Evolutionary conservation across 2,329 filamentous ascomycete genomes (phyloP).

Genomic region (Ceratocystis colombiana): DNA sequence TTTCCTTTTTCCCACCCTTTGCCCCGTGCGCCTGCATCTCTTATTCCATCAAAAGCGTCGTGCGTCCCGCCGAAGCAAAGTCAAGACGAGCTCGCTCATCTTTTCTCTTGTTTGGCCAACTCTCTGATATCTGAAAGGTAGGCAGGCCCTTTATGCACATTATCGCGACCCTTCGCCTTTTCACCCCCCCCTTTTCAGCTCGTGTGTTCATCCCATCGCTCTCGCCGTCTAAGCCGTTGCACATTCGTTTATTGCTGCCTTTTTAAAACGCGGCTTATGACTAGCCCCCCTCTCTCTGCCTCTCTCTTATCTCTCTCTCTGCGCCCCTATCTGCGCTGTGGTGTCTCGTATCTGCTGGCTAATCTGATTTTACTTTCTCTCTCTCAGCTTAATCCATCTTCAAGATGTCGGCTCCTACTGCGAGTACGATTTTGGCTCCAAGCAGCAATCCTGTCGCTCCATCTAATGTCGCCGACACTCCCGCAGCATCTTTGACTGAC

Average conservation of each 20-base stretch:
- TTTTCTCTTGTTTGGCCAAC: conserved; percentile 8
- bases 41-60: conserved; percentile 21
- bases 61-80: conserved; percentile 22
- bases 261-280: background rate
- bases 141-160: too few relatives aligned
- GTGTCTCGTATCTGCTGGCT: background rate
- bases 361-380: background rate
- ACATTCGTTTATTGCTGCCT: background rate
- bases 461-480: conserved; percentile 15
- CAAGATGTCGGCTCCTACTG: conserved; percentile 18
- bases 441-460: conserved; percentile 19
- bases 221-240: background rate
- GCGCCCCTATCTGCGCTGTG: background rate
- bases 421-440: conserved; percentile 20
- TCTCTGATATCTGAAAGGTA: conserved; percentile 13
- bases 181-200: background rate
- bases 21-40: background rate
- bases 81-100: background rate
- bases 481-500: conserved; percentile 21
- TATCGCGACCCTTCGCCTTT: background rate
- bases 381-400: conserved; percentile 11
- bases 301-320: background rate
- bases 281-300: too few relatives aligned
- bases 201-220: background rate
- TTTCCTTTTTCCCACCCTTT: background rate